Evolutionary conservation across 768 basidiomycete species (phyloP).

Genomic region (Vishniacozyma victoriae): DNA sequence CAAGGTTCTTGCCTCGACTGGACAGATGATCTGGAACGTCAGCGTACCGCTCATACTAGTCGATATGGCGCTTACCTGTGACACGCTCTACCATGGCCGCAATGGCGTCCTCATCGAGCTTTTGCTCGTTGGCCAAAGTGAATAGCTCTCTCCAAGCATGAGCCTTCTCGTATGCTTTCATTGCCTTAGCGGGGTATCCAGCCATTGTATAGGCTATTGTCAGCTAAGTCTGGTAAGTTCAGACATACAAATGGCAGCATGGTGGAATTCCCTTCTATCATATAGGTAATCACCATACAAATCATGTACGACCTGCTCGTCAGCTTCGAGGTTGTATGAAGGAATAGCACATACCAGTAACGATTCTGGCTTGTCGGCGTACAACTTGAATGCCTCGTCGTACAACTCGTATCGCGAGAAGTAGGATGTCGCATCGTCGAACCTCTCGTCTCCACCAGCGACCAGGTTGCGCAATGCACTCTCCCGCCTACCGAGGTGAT

Average conservation of each 20-base stretch:
- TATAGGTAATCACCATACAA: conserved; percentile 83
- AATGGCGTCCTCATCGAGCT: conserved; percentile 56
- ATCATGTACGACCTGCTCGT: conserved; percentile 43
- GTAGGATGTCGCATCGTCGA: conserved; percentile 74
- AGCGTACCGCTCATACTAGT: background rate
- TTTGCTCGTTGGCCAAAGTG: conserved; percentile 60
- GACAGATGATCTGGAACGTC: conserved; percentile 63
- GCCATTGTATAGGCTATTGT: conserved; percentile 65
- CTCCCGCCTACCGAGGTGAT: conserved; percentile 70
- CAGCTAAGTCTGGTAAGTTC: background rate
- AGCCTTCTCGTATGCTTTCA: conserved; percentile 81
- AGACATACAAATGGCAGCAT: conserved; percentile 69
- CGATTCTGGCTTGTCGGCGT: conserved; percentile 57
- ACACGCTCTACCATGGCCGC: conserved; percentile 66
- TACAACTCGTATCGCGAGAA: conserved; percentile 72
- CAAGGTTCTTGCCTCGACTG: conserved; percentile 70
- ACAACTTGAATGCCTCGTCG: conserved; percentile 66
- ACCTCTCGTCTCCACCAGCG: conserved; percentile 64
- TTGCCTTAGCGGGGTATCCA: conserved; percentile 60
- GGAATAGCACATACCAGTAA: background rate
- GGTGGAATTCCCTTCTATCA: conserved; percentile 71
- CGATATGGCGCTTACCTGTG: conserved; percentile 58
- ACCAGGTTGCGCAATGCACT: conserved; percentile 70
- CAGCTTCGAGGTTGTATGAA: background rate
- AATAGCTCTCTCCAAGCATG: conserved; percentile 90